A percentile compares a stretch with the other conserved stretches of the same genome.
These are phyloP conservation scores for Emergomyces orientalis DNA, from an alignment of 2,329 filamentous ascomycete species.

Conservation along the genomic window DNA sequence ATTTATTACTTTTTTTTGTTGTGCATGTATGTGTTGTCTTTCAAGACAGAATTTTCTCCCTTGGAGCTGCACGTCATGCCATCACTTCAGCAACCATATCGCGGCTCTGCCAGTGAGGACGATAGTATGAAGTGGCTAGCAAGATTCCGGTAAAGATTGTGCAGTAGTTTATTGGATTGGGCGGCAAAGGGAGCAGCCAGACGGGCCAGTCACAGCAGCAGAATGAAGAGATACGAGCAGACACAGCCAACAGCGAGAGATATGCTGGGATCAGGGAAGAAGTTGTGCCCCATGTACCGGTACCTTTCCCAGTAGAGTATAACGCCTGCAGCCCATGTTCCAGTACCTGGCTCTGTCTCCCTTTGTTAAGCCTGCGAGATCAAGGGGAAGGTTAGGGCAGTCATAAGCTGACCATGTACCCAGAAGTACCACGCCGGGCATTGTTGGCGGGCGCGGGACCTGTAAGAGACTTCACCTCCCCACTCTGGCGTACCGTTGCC, in stretches of 20 bases:
- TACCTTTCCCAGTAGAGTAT: not conserved
- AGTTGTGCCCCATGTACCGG: not conserved
- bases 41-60: not conserved
- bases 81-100: slow-evolving; percentile 5
- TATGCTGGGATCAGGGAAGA: not conserved
- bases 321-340: not conserved
- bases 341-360: not conserved
- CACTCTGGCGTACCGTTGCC: slow-evolving; percentile 15
- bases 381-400: not conserved
- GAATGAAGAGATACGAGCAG: not conserved
- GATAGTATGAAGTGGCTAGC: not conserved
- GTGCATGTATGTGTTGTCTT: not conserved
- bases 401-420: not conserved
- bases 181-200: not conserved
- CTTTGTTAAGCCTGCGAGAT: not conserved
- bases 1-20: not conserved
- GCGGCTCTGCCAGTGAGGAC: not conserved
- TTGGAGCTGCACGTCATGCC: slow-evolving; percentile 2
- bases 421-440: not conserved
- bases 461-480: slow-evolving; percentile 6
- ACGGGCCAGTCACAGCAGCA: not conserved
- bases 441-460: not conserved
- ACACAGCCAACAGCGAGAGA: not conserved
- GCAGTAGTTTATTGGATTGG: slow-evolving; percentile 5
- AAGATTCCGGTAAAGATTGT: not conserved